phyloP scores from a whole-genome alignment of 2,329 filamentous ascomycete genomes.

The Aschersonia sp. region DNA sequence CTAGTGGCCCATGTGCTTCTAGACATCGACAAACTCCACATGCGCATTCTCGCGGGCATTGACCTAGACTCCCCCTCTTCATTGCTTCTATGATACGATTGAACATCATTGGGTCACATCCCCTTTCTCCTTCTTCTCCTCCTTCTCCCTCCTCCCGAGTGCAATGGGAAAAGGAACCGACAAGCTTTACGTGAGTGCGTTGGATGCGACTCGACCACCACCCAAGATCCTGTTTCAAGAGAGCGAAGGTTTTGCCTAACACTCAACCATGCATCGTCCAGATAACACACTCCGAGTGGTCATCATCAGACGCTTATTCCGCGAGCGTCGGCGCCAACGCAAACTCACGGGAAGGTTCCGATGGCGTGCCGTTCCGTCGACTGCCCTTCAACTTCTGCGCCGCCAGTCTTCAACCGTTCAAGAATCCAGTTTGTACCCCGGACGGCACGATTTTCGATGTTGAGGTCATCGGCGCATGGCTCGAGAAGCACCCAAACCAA shows the following conservation, averaged over 20 bases:
- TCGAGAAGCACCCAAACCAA: conserved; percentile 73
- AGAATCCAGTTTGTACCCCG: conserved; percentile 80
- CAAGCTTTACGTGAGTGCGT: conserved; percentile 25
- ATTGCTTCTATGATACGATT: no score
- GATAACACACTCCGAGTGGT: conserved; percentile 98
- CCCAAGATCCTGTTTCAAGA: background rate
- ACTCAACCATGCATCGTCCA: conserved; percentile 7
- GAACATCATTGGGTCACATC: no score
- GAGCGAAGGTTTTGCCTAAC: background rate
- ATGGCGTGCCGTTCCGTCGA: conserved; percentile 56
- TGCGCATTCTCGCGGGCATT: no score
- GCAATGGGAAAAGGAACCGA: conserved; percentile 29
- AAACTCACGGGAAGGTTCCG: conserved; percentile 32
- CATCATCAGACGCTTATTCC: conserved; percentile 75
- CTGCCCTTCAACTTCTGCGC: conserved; percentile 98
- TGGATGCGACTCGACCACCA: background rate
- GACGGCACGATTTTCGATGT: conserved; percentile 88
- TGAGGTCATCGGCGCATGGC: conserved; percentile 85
- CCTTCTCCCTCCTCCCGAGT: background rate
- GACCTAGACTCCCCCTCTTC: no score
- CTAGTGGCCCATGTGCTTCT: no score
- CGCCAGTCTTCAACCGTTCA: conserved; percentile 86
- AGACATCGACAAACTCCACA: no score
- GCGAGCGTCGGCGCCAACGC: conserved; percentile 62
- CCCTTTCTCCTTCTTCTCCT: background rate